phyloP scores from a whole-genome alignment of 345 rosid genomes.

The Gossypium rotundifolium region DNA sequence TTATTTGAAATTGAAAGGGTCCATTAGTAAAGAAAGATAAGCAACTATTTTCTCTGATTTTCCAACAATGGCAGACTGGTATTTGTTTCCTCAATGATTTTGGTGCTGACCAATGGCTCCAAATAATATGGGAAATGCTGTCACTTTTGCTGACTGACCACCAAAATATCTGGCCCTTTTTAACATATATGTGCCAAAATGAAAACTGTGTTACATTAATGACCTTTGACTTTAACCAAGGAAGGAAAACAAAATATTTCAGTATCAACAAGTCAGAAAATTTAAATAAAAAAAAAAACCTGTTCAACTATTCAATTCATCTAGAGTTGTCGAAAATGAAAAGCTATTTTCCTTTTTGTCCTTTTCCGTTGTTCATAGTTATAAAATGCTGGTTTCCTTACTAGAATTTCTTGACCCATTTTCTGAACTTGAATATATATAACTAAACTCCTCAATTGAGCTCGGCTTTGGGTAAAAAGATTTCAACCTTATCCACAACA shows the following conservation, averaged over 20 bases:
- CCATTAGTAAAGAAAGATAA: background rate
- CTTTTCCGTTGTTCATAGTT: background rate
- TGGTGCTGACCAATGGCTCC: background rate
- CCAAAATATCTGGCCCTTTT: background rate
- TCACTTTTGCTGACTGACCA: background rate
- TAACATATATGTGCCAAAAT: background rate
- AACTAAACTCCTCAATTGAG: no score
- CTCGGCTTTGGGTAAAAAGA: no score
- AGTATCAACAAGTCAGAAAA: background rate
- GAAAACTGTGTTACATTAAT: slow-evolving; percentile 1
- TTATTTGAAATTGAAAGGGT: background rate
- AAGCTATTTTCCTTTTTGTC: background rate
- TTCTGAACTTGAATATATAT: no score
- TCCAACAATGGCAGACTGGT: background rate
- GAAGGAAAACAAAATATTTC: background rate
- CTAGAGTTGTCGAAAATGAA: background rate
- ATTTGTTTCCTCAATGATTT: background rate
- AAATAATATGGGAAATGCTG: background rate
- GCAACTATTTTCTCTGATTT: background rate
- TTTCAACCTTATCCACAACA: no score
- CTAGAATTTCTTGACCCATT: no score
- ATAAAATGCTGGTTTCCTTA: background rate
- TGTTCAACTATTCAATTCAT: background rate
- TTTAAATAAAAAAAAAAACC: background rate
- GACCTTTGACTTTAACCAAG: background rate